Evolutionary conservation across 257 asterid genomes (phyloP).

Genomic region (Przewalskia tangutica): DNA sequence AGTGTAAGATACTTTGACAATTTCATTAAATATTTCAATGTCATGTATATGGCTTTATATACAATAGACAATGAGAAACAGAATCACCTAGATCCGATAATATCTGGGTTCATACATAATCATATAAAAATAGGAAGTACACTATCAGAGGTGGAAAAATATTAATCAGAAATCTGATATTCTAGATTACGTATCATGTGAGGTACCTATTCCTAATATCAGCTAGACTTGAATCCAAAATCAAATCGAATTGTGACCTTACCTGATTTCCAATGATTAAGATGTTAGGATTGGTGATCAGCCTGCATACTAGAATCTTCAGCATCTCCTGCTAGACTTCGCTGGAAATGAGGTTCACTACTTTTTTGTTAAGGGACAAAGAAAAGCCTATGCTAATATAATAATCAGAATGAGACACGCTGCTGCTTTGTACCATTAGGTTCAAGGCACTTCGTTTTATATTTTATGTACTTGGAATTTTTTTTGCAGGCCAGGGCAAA

Average conservation of each 20-base stretch:
- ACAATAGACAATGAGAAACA: too few species aligned
- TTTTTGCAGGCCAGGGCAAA: constrained; percentile 67
- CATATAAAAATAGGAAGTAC: too few species aligned
- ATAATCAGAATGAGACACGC: background rate
- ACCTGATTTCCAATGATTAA: background rate
- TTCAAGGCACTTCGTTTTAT: background rate
- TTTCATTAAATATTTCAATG: too few species aligned
- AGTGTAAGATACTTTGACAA: too few species aligned
- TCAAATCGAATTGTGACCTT: background rate
- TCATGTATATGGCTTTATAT: too few species aligned
- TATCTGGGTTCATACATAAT: too few species aligned
- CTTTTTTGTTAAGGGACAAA: background rate
- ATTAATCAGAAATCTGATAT: too few species aligned
- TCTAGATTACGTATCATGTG: background rate
- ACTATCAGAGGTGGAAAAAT: too few species aligned
- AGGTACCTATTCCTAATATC: background rate
- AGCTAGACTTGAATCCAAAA: background rate
- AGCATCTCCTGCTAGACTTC: background rate
- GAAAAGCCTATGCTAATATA: background rate
- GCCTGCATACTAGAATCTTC: background rate
- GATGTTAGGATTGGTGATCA: background rate
- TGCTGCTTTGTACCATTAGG: background rate
- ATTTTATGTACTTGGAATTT: background rate
- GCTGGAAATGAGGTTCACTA: background rate
- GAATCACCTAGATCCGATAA: too few species aligned